Conservation (phyloP, 2,329 filamentous ascomycete species). For the Xylariomycetidae sp. region DNA sequence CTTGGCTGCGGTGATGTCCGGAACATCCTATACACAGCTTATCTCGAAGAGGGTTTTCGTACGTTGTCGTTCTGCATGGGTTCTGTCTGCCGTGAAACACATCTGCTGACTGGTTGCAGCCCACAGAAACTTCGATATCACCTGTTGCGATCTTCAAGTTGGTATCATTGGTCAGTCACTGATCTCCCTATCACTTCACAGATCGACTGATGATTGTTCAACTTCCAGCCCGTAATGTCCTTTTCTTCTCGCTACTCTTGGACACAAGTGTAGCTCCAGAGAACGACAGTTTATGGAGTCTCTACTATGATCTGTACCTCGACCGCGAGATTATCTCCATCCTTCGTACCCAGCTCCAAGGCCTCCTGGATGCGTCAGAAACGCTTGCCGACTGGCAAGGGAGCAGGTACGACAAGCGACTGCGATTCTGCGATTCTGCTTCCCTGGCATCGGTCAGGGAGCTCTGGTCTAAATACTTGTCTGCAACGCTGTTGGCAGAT, state of each 20-base stretch:
- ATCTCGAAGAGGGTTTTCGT: slow-evolving; percentile 34
- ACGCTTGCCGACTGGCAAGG: slow-evolving; percentile 38
- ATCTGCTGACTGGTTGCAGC: slow-evolving; percentile 24
- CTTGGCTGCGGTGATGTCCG: slow-evolving; percentile 52
- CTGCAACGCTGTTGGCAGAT: slow-evolving; percentile 4
- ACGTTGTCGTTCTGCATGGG: slow-evolving; percentile 11
- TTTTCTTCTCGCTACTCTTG: slow-evolving; percentile 45
- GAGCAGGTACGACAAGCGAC: slow-evolving; percentile 34
- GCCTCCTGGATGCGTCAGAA: slow-evolving; percentile 32
- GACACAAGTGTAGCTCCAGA: slow-evolving; percentile 34
- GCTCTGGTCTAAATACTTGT: slow-evolving; percentile 34
- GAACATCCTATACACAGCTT: slow-evolving; percentile 49
- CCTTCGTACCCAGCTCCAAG: slow-evolving; percentile 36
- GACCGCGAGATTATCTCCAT: slow-evolving; percentile 28
- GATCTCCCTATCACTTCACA: not conserved
- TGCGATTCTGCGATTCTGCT: slow-evolving; percentile 43
- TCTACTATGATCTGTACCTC: slow-evolving; percentile 50
- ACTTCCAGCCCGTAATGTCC: slow-evolving; percentile 45
- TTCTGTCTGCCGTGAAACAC: not conserved
- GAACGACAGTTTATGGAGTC: slow-evolving; percentile 38
- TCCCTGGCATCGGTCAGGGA: slow-evolving; percentile 36
- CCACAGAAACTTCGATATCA: slow-evolving; percentile 43
- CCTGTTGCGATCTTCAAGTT: slow-evolving; percentile 48
- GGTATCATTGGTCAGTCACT: slow-evolving; percentile 41
- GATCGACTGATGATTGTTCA: slow-evolving; percentile 5